Evolutionary conservation across 2,329 filamentous ascomycete genomes (phyloP), one percentile per base, ranked within the genome.

Genomic region (Colletotrichum sojae): DNA sequence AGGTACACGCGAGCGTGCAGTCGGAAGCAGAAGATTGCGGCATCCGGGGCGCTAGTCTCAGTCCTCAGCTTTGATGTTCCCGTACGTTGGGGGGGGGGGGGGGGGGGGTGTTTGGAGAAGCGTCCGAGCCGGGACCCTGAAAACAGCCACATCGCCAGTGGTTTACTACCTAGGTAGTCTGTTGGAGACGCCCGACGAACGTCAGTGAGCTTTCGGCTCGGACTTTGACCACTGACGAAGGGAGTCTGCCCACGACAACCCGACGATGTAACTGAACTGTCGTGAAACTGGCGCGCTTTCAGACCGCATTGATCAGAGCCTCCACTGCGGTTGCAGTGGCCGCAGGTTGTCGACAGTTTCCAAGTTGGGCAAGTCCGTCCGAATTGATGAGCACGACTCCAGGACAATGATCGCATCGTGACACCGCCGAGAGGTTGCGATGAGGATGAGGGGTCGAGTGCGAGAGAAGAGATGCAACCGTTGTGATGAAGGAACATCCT

Each of bases 1-100:
- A 20, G 18, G 54, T 36, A 27, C 15, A 46, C 25, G 45, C 45
- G 46, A 25, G 39, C 16, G 46, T 27, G 60, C 65, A 64, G 64
- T 51, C 60, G 60, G 46, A 54, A 48, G 53, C 53, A 45, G 36
- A 40, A 8, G 12, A 16, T 25, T 39, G 36, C 39, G 31, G 46
- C 59, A 27, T 57, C 52, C 58, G 60, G 60, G 46, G 45, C 22
- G 46, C n/a, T 25, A 52, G 53, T 64, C 46, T 45, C 61, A 68
- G 65, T 64, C 48, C 20, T 48, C 18, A 51, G n/a, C 39, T 56
- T n/a, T 46, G 53, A 48, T 53, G 39, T 64, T 68, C 48, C 53
- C 53, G 53, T 63, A 15, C 39, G 46, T 46, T 20, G 36, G 20
- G 15, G n/a, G n/a, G n/a, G n/a, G n/a, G n/a, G n/a, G n/a, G n/a